A percentile compares a stretch with the other conserved stretches of the same genome.
Conservation (phyloP, 768 basidiomycete genomes). For the Russula lepida region DNA sequence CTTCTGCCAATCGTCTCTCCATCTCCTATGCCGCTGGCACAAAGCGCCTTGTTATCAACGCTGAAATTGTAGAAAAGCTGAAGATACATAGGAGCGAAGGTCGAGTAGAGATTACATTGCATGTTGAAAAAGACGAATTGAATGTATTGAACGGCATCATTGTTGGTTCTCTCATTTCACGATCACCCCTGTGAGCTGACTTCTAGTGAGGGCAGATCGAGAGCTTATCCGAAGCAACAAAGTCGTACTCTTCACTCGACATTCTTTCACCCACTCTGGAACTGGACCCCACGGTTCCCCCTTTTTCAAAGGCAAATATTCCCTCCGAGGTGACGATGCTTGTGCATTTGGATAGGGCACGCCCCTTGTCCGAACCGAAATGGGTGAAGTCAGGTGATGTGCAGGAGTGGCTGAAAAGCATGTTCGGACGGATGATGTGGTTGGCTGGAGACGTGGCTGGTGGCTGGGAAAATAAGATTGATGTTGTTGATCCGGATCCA, state of each 20-base stretch:
- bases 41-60: constrained; percentile 79
- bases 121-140: constrained; percentile 46
- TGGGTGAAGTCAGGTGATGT: constrained; percentile 96
- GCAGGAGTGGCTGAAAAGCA: constrained; percentile 86
- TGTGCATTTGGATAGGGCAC: constrained; percentile 76
- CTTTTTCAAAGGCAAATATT: constrained; percentile 48
- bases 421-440: constrained; percentile 86
- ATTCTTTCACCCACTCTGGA: constrained; percentile 37
- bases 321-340: constrained; percentile 55
- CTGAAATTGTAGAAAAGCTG: constrained; percentile 75
- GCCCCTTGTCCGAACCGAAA: constrained; percentile 89
- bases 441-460: constrained; percentile 74
- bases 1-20: constrained; percentile 81
- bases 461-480: constrained; percentile 92
- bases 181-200: not conserved
- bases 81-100: constrained; percentile 76
- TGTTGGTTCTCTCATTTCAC: constrained; percentile 38
- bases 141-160: constrained; percentile 63
- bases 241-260: constrained; percentile 58
- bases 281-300: constrained; percentile 60
- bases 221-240: constrained; percentile 59
- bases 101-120: constrained; percentile 73
- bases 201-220: constrained; percentile 52
- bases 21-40: constrained; percentile 91
- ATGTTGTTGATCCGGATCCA: constrained; percentile 89